phyloP scores from a whole-genome alignment of 164 flowering plant species.

The Vitis vinifera region ASM3070453v1 NC_081817.1:2561001-2561500 shows the following conservation, averaged over 20 bases:
- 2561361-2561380: constrained; percentile 77
- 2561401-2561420: constrained; percentile 37
- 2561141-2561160: not conserved
- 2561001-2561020: no score
- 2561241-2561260: constrained; percentile 87
- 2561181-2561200: not conserved
- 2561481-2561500: constrained; percentile 76
- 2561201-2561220: constrained; percentile 68
- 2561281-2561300: not conserved
- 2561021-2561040: no score
- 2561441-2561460: constrained; percentile 87
- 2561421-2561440: constrained; percentile 65
- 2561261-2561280: constrained; percentile 51
- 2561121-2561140: not conserved
- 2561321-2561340: constrained; percentile 8
- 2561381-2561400: constrained; percentile 62
- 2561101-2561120: not conserved
- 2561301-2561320: not conserved
- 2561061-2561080: not conserved
- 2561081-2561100: not conserved
- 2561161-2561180: not conserved
- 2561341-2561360: constrained; percentile 54
- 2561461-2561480: constrained; percentile 92
- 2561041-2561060: no score
- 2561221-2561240: constrained; percentile 91